These are phyloP conservation scores for Spathaspora boniae DNA, from an alignment of 805 yeast species.

Conservation along the genomic window DNA sequence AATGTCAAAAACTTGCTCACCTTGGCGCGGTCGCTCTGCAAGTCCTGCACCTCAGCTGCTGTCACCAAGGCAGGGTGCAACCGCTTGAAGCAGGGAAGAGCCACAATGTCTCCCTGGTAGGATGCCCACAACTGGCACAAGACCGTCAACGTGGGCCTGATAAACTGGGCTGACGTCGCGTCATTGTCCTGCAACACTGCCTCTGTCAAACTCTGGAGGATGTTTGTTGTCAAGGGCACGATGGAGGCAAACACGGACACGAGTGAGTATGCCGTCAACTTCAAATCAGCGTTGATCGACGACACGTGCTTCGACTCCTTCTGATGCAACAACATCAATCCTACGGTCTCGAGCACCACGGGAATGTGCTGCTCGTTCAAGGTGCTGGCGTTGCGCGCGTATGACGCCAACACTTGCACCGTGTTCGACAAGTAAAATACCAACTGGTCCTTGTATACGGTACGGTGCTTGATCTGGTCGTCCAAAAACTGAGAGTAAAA, in stretches of 20 bases:
- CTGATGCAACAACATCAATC: conserved; percentile 44
- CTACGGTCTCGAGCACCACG: conserved; percentile 53
- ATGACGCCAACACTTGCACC: conserved; percentile 64
- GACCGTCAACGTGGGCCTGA: conserved; percentile 34
- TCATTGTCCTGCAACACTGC: conserved; percentile 26
- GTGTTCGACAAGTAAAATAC: conserved; percentile 76
- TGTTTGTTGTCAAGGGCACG: conserved; percentile 47
- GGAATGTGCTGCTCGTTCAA: conserved; percentile 52
- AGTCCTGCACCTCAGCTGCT: conserved; percentile 6
- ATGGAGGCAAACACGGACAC: conserved; percentile 75
- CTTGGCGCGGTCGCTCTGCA: conserved; percentile 25
- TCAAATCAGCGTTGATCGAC: conserved; percentile 48
- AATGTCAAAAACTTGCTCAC: conserved; percentile 28
- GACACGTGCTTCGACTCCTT: conserved; percentile 24
- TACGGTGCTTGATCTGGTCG: conserved; percentile 48
- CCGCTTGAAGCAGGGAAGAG: conserved; percentile 17
- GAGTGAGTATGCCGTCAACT: conserved; percentile 79
- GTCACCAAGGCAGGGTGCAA: conserved; percentile 9
- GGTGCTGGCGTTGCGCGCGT: conserved; percentile 42
- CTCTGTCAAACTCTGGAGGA: conserved; percentile 30
- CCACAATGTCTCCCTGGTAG: conserved; percentile 9
- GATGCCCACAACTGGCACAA: conserved; percentile 40
- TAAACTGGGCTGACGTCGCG: conserved; percentile 17
- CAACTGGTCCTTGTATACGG: conserved; percentile 64
- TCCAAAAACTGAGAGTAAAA: conserved; percentile 58